Base-by-base conservation (phyloP, 1,284 basidiomycete genomes). In the Ganoderma lingzhi region DNA sequence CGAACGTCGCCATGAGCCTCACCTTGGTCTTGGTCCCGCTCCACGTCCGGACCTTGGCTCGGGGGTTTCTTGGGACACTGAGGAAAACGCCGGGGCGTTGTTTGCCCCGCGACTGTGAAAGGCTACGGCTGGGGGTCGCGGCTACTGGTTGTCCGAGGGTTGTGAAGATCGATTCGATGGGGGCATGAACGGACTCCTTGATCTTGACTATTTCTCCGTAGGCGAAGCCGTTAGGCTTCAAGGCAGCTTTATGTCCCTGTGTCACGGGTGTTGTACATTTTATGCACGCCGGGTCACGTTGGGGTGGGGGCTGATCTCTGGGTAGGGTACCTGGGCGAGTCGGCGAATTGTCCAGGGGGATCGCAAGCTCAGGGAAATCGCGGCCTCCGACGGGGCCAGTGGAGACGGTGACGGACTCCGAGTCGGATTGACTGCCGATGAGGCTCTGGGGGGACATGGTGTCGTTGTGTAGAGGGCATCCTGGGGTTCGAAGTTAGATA, bases 1-100 rank as follows among this genome's bases (percentile, higher is more conserved):
- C 30, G 32, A 30, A 45, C 8, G 62, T 48, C 32, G 62, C 62
- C 35, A 63, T n/a, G 19, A 63, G 62, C 62, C 53, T 62, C 28
- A 62, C 32, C 5, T 45, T n/a, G 19, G 44, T 45, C 44, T 23
- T 2, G 3, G 44, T 45, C 23, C 23, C 23, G 23, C 23, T 23
- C 23, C 23, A 23, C 23, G 23, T 19, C 6, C 17, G 3, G 17
- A 15, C 44, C 17, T 45, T 45, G 44, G 15, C 42, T 15, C 42
- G 42, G 17, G 42, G 42, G 42, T 44, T 44, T 44, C 42, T 15
- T 17, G 42, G 42, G 17, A 44, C 17, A 30, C 9, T 12, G 15
- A 62, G 28, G 3, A 55, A 10, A 2, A 55, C 28, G 5, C 28
- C 53, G 6, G 53, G 53, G 28, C 53, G 53, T 14, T 0, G 4